A percentile compares a stretch with the other conserved stretches of the same genome.
Evolutionary conservation across 164 flowering plant genomes (phyloP).

Genomic region (Tetrastigma voinierianum): DNA sequence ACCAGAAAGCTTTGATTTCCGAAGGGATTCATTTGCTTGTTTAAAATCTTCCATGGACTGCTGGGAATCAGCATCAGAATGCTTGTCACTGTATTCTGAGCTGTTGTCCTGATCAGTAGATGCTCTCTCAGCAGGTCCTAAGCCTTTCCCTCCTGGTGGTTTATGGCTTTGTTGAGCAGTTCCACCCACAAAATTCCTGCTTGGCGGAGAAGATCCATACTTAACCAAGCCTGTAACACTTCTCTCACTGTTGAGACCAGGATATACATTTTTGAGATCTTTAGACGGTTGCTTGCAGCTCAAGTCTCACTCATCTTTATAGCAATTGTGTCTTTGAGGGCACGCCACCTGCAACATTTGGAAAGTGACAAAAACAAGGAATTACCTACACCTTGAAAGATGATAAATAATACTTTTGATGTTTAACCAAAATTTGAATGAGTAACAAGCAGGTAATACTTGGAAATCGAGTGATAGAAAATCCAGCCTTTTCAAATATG

Average conservation of each 20-base stretch:
- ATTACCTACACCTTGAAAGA: neutral
- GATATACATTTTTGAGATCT: constrained; percentile 46
- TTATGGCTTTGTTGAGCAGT: constrained; percentile 26
- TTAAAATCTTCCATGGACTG: constrained; percentile 43
- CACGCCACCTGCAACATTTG: constrained; percentile 86
- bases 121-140: constrained; percentile 27
- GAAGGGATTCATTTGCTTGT: constrained; percentile 31
- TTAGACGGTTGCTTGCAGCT: constrained; percentile 58
- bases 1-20: constrained; percentile 30
- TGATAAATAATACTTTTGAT: neutral
- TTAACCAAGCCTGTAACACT: constrained; percentile 28
- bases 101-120: constrained; percentile 36
- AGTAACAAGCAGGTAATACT: neutral
- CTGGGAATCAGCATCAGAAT: constrained; percentile 38
- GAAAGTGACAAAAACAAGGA: neutral
- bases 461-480: no score
- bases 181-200: constrained; percentile 19
- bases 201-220: constrained; percentile 40
- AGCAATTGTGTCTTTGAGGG: constrained; percentile 74
- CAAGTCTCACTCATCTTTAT: constrained; percentile 91
- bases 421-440: neutral
- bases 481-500: no score
- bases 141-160: constrained; percentile 29
- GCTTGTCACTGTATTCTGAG: constrained; percentile 44
- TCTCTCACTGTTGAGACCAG: constrained; percentile 32